Percentiles rank a stretch among this genome's conserved stretches.
phyloP scores from a whole-genome alignment of 2,329 filamentous ascomycete genomes.

The Lomentospora prolificans region DNA sequence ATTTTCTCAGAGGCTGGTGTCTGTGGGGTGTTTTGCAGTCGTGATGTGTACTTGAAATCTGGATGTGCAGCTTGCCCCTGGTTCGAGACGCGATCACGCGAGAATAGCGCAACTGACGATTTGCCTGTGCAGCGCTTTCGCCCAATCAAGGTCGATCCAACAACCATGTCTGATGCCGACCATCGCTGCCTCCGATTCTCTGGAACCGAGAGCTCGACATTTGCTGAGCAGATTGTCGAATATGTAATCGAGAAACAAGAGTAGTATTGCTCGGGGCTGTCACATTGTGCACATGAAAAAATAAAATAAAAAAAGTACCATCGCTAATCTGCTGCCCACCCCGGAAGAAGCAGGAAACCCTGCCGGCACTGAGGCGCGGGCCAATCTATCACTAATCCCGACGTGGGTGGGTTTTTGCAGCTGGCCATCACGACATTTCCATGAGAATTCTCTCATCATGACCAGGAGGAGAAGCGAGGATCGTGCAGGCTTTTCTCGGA shows the following conservation, averaged over 20 bases:
- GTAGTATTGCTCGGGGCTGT: too few relatives aligned
- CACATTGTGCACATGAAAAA: too few relatives aligned
- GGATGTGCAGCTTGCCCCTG: not conserved
- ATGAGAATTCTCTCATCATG: not conserved
- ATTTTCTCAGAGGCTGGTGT: too few relatives aligned
- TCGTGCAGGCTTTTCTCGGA: not conserved
- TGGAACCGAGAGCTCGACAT: constrained; percentile 1
- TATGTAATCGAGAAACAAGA: not conserved
- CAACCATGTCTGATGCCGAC: too few relatives aligned
- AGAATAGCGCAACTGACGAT: constrained; percentile 6
- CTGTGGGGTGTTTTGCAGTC: not conserved
- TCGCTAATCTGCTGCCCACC: too few relatives aligned
- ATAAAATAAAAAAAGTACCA: too few relatives aligned
- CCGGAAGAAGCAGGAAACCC: too few relatives aligned
- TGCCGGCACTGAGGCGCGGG: too few relatives aligned
- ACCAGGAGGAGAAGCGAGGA: not conserved
- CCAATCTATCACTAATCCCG: constrained; percentile 6
- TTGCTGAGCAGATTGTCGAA: not conserved
- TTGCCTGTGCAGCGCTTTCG: not conserved
- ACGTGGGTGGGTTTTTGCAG: not conserved
- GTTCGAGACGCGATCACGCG: not conserved
- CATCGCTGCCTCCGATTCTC: too few relatives aligned
- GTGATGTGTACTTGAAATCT: not conserved
- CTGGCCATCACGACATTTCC: constrained; percentile 4
- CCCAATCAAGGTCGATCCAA: not conserved